Evolutionary conservation across 1,284 basidiomycete genomes (phyloP).

Genomic region (Erythrobasidium hasegawianum): DNA sequence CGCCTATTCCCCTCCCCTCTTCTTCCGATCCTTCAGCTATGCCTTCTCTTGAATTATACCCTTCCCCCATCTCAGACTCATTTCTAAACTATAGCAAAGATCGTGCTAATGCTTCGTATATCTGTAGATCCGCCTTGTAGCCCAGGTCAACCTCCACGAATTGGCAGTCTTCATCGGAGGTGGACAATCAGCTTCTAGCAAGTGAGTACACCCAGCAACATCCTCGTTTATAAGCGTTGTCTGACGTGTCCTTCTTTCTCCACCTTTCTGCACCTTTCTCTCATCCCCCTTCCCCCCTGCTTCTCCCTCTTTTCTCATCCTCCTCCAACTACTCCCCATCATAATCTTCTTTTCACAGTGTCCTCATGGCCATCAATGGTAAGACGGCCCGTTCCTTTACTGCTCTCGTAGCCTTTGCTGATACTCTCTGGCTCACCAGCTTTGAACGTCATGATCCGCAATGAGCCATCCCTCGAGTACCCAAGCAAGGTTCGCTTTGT

Average conservation of each 20-base stretch:
- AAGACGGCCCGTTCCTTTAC: not conserved
- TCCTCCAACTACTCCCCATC: no score
- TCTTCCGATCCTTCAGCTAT: not conserved
- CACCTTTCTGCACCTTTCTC: not conserved
- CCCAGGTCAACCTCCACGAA: conserved; percentile 21
- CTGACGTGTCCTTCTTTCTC: no score
- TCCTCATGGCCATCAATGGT: conserved; percentile 34
- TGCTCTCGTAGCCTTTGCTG: not conserved
- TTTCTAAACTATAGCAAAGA: no score
- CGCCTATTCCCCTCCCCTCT: not conserved
- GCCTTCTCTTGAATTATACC: not conserved
- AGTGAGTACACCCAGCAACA: conserved; percentile 26
- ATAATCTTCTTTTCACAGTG: no score
- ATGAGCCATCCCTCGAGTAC: conserved; percentile 11
- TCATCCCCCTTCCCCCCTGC: not conserved
- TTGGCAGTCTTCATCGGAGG: conserved; percentile 9
- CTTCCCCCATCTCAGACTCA: not conserved
- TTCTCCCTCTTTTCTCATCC: no score
- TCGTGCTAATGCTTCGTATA: not conserved
- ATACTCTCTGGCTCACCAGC: not conserved
- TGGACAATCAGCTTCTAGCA: not conserved
- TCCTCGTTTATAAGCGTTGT: no score
- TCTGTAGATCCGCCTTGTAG: conserved; percentile 23
- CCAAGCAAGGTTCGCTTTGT: conserved; percentile 2
- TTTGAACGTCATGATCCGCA: conserved; percentile 34